phyloP scores from a whole-genome alignment of 75 land plant species.

The Adiantum capillusveneris region DNA sequence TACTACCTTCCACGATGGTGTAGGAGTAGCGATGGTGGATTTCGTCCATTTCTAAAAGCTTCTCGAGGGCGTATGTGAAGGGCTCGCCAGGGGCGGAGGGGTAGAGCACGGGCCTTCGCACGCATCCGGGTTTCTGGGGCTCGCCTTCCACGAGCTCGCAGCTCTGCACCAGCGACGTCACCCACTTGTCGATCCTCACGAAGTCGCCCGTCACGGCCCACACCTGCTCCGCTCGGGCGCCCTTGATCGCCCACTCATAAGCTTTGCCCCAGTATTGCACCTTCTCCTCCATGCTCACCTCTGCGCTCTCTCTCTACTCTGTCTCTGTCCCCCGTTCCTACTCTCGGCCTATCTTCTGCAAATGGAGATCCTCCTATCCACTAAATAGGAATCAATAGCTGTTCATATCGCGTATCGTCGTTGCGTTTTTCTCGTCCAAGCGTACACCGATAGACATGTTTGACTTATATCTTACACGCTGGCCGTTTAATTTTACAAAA shows the following conservation, averaged over 20 bases:
- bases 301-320: too few species aligned
- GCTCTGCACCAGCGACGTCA: background rate
- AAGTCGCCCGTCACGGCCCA: background rate
- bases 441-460: too few species aligned
- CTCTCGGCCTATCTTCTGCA: too few species aligned
- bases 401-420: too few species aligned
- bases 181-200: background rate
- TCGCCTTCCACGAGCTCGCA: background rate
- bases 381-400: too few species aligned
- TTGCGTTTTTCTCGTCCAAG: too few species aligned
- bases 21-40: background rate
- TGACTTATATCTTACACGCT: too few species aligned
- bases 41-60: background rate
- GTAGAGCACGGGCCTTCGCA: background rate
- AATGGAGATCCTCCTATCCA: too few species aligned
- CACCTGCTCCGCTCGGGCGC: background rate
- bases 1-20: background rate
- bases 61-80: background rate
- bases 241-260: background rate
- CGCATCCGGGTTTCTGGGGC: background rate
- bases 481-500: too few species aligned
- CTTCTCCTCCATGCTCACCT: too few species aligned
- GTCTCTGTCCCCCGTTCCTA: too few species aligned
- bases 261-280: background rate
- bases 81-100: slow-evolving; percentile 2